Base-by-base conservation (phyloP, 2,329 filamentous ascomycete species). In the Sporothrix humicola region DNA sequence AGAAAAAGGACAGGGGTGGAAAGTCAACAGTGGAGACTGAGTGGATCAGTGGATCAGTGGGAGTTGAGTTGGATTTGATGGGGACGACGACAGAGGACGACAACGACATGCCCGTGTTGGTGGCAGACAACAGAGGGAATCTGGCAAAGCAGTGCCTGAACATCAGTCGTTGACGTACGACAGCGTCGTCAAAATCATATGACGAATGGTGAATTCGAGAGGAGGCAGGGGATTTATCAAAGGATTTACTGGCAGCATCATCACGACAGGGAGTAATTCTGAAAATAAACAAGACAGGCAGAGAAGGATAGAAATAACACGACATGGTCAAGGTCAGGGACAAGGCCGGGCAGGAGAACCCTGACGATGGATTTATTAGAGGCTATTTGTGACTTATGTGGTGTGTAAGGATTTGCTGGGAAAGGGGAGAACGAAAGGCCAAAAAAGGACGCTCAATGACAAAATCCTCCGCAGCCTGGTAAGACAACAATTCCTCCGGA, bases 401-500 rank as follows among this genome's bases (percentile, higher is more conserved):
- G 23, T 26, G 23, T 26, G 23, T 26, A 26, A 26, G 31, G 7
- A 37, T 37, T 52, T 42, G 17, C 37, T 58, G 50, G 68, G 68
- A 70, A 70, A 70, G 68, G 68, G 68, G 52, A 70, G 52, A 58
- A 69, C 1, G 26, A 54, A 17, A 52, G 31, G 31, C 31, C 31
- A 48, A 63, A 65, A 37, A 65, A 37, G 13, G 20, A 9, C 52
- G 10, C n/a, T 12, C 23, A 26, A 23, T 23, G 31, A 42, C 8
- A 6, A 50, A 69, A 52, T 69, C 48, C 26, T 52, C 23, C 48
- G 26, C 48, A 69, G 48, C 17, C 46, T 9, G 65, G 65, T 52
- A n/a, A 68, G 65, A 52, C 65, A 52, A 68, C n/a, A 37, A 69
- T 54, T 69, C 9, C 66, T 69, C 48, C 52, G 68, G 61, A 20